Evolutionary conservation across 306 rosid genomes (phyloP), one percentile per base, ranked within the genome.

Genomic region (Dicorynia guianensis): DNA sequence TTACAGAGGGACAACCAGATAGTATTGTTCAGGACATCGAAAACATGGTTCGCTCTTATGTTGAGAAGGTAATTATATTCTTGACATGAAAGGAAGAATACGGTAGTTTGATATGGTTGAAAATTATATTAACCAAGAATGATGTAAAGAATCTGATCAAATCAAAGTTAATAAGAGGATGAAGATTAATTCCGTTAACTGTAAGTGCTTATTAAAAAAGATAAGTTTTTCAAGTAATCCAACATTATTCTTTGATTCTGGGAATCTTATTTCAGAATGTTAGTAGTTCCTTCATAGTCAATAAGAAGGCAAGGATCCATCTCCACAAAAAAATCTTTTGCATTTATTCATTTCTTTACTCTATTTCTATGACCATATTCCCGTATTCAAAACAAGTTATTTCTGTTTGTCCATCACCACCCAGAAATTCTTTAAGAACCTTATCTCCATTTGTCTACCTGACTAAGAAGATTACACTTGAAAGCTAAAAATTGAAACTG

Each of bases 1-100:
- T 72, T 57, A 76, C 84, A 91, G 97, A 91, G 87, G 97, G 97
- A 79, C 97, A 91, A 72, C 85, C 87, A 1, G 94, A 91, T 0
- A 71, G 60, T 52, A 91, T 91, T 55, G 97, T 91, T 65, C 91
- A 91, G 81, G 97, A 91, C 75, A 91, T 91, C 63, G 97, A 91
- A 80, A 91, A 82, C 83, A 91, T 91, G 97, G 97, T 91, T 67
- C 97, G 91, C 36, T 77, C 89, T 52, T 91, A 89, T 81, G 88
- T 91, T 74, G 94, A 91, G 89, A 91, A 91, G 88, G 97, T 91
- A 76, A 71, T 84, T 39, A 50, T 65, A 44, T 67, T 17, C 20
- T 19, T 71, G 15, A 53, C 39, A 47, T 39, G 25, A 71, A 39
- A 15, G 20, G 42, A 75, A 47, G 0, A 5, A 50, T 12, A 47